A percentile compares a stretch with the other conserved stretches of the same genome.
These are phyloP conservation scores for Metarhizium robertsii DNA, from an alignment of 2,329 filamentous ascomycete species.

Conservation along the genomic window DNA sequence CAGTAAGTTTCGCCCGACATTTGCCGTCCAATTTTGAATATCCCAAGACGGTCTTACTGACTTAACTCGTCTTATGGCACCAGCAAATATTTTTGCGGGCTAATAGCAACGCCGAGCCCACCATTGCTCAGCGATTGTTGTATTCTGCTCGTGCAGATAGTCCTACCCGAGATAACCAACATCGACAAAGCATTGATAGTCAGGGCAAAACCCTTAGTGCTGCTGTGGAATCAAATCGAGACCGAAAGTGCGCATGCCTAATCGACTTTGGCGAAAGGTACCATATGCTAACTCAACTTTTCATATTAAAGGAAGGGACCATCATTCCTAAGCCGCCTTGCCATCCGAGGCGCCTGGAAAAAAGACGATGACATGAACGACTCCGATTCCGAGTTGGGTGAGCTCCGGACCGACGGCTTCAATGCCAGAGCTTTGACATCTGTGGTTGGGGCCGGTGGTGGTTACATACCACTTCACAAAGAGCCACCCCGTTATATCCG, in stretches of 20 bases:
- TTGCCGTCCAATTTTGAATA: not conserved
- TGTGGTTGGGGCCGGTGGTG: slow-evolving; percentile 54
- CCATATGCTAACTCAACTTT: slow-evolving; percentile 6
- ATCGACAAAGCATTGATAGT: slow-evolving; percentile 32
- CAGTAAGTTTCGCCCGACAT: slow-evolving; percentile 16
- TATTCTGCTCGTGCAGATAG: slow-evolving; percentile 43
- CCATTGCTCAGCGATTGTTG: slow-evolving; percentile 47
- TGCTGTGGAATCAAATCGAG: slow-evolving; percentile 40
- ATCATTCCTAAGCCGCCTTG: slow-evolving; percentile 78
- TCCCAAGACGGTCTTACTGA: not conserved
- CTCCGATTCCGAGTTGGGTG: slow-evolving; percentile 62
- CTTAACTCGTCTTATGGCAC: not conserved
- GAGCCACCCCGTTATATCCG: slow-evolving; percentile 88
- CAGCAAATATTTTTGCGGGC: slow-evolving; percentile 32
- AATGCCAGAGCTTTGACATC: slow-evolving; percentile 77
- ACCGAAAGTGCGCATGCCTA: slow-evolving; percentile 49
- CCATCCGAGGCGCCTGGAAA: slow-evolving; percentile 65
- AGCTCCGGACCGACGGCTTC: slow-evolving; percentile 64
- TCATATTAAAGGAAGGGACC: slow-evolving; percentile 59
- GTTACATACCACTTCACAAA: slow-evolving; percentile 79
- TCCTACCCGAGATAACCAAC: slow-evolving; percentile 31
- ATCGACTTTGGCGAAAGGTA: not conserved
- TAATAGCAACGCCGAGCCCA: slow-evolving; percentile 27
- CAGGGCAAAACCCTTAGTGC: slow-evolving; percentile 24
- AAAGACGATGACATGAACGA: slow-evolving; percentile 52